Evolutionary conservation across 2,329 filamentous ascomycete species (phyloP).

Genomic region (Neonectria sp.): DNA sequence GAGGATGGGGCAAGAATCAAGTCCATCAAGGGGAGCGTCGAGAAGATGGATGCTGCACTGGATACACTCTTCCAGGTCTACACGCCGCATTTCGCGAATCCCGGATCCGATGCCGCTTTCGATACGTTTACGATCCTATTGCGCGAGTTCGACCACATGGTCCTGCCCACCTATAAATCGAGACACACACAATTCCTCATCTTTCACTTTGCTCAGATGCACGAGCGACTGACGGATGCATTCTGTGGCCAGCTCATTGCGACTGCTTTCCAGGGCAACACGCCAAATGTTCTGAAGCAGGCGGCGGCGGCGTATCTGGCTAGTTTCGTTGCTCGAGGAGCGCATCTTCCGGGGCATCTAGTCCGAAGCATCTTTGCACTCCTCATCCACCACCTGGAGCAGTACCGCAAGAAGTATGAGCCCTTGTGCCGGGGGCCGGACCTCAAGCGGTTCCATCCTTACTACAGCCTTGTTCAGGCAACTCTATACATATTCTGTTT

Average conservation of each 20-base stretch:
- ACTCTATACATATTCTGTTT: conserved; percentile 98
- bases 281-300: conserved; percentile 82
- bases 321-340: conserved; percentile 93
- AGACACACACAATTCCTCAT: conserved; percentile 96
- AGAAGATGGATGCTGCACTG: conserved; percentile 92
- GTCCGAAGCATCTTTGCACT: conserved; percentile 88
- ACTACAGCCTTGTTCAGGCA: conserved; percentile 91
- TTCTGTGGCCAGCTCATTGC: conserved; percentile 82
- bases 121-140: conserved; percentile 85
- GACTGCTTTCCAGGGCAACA: conserved; percentile 69
- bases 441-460: conserved; percentile 84
- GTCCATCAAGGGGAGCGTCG: conserved; percentile 83
- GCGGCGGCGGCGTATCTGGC: conserved; percentile 93
- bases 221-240: conserved; percentile 82
- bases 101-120: conserved; percentile 77
- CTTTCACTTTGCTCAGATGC: conserved; percentile 93
- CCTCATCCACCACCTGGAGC: conserved; percentile 83
- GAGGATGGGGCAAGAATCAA: conserved; percentile 76
- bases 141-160: conserved; percentile 87
- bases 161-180: conserved; percentile 91
- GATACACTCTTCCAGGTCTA: conserved; percentile 91
- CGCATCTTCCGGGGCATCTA: conserved; percentile 81
- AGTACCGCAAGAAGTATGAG: conserved; percentile 81
- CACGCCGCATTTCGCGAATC: conserved; percentile 78
- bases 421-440: conserved; percentile 86